Evolutionary conservation across 2,329 filamentous ascomycete genomes (phyloP), one percentile per base, ranked within the genome.

Genomic region (Fusarium albidum): DNA sequence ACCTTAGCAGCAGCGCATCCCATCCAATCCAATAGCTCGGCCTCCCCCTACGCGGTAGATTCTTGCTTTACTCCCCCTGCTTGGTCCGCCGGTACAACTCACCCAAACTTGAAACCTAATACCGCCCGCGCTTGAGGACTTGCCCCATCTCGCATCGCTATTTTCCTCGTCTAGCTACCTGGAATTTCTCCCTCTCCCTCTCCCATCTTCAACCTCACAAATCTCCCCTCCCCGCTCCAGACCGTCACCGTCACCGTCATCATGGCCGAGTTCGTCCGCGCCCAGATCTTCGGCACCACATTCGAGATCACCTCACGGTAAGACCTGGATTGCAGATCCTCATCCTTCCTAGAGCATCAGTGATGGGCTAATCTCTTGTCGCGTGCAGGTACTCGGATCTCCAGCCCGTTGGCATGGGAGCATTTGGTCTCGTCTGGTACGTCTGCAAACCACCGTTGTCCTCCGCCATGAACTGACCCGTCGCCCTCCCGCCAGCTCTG

Each of bases 301-400:
- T 99, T 99, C 74, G 95, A 99, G 86, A 98, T 98, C 79, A 99
- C 95, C 68, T 97, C 93, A 78, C 90, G 95, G 92, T 97, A 86
- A 52, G 67, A 39, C 46, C 31, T 7, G 21, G 45, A 44, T 28
- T 32, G 12, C 29, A 12, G 38, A 28, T 14, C 41, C 25, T 28
- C 21, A 42, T 37, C 32, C 12, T 27, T 21, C 9, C 35, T n/a
- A 41, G 40, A 28, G 26, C 49, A 31, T 52, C 50, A 42, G 49
- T 67, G 37, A 66, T 21, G 21, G n/a, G 21, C 21, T 21, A 7
- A 21, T 21, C 50, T 55, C 21, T 21, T 31, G 10, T 35, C 39
- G 13, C 28, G 34, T 42, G 12, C 72, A 96, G 93, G 80, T 98
- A 98, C 78, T 96, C 94, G 57, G 95, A 99, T 77, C 85, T 99